Base-by-base conservation (phyloP, 2,329 filamentous ascomycete genomes). In the Sporothrix brunneoviolacea region DNA sequence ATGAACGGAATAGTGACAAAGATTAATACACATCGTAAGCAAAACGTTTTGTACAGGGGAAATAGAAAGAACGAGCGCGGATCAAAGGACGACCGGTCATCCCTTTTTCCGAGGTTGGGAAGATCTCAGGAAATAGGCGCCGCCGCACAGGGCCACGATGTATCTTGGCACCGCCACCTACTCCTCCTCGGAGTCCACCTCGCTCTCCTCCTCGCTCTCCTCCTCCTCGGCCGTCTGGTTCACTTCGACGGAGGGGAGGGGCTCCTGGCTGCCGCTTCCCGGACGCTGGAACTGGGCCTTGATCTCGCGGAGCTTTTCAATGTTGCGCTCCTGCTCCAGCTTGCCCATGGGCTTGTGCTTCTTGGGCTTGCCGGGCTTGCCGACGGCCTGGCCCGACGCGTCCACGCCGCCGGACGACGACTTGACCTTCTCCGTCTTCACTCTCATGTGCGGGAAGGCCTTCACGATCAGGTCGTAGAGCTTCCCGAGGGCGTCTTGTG, bases 271-370 rank as follows among this genome's bases (percentile, higher is more conserved):
- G 55, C 74, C 66, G 61, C 73, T 70, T 54, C 72, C 64, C 57
- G 68, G 65, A 4, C 71, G 68, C 52, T 67, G 65, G 52, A 72
- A 74, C 50, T 73, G 66, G n/a, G 72, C 73, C 57, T 83, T 72
- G 55, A 81, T 75, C 62, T 79, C 75, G 57, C 79, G 75, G 21
- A 87, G 73, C 62, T 80, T 72, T 57, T 77, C 72, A 59, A 88
- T 84, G 57, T 79, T 82, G 37, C 77, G 74, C 61, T 86, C 82
- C 66, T 88, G 84, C 66, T 87, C 83, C 30, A 71, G 69, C 67
- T 84, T 84, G 66, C 80, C 83, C 84, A 88, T 88, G 1, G 84
- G 84, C 72, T 87, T 87, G 66, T 87, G 86, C 73, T 86, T 86
- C 70, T 82, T 83, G 48, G 78, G 76, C 66, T 82, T 82, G 55